A percentile compares a stretch with the other conserved stretches of the same genome.
These are phyloP conservation scores for Hortiboletus campestris DNA, from an alignment of 768 basidiomycete species.

Conservation along the genomic window DNA sequence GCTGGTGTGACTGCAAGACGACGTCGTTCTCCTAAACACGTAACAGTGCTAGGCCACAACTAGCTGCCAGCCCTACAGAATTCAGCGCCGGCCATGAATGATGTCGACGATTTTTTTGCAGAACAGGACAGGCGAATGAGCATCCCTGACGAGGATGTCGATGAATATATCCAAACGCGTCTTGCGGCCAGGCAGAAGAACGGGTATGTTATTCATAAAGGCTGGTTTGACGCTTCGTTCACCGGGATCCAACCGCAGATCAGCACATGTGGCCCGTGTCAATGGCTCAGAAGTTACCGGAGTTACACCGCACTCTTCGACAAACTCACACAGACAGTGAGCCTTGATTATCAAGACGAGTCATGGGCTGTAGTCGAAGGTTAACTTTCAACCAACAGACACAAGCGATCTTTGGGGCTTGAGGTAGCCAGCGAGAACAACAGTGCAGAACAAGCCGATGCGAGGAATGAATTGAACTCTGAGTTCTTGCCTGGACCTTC, in stretches of 20 bases:
- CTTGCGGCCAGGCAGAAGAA: constrained; percentile 13
- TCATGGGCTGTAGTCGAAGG: background rate
- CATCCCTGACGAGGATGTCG: constrained; percentile 50
- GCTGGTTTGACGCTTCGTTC: constrained; percentile 2
- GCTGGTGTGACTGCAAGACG: background rate
- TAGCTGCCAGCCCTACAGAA: background rate
- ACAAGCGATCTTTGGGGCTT: background rate
- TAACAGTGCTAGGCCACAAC: too few relatives aligned
- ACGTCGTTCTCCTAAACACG: constrained; percentile 8
- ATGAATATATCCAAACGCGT: constrained; percentile 43
- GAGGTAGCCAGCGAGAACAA: background rate
- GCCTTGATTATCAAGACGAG: background rate
- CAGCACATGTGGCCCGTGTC: background rate
- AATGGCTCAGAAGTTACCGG: background rate
- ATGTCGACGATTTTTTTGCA: constrained; percentile 47
- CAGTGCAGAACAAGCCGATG: background rate
- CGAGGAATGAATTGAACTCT: background rate
- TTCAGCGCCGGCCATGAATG: constrained; percentile 22
- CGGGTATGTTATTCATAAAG: constrained; percentile 11
- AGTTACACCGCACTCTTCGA: background rate
- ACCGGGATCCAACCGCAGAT: constrained; percentile 3
- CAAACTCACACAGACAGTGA: constrained; percentile 5
- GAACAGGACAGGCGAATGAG: constrained; percentile 57
- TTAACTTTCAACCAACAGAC: constrained; percentile 3
- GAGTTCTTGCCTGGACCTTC: background rate